Evolutionary conservation across 371 early-diverging fungal genomes (phyloP), one percentile per base, ranked within the genome.

Genomic region (Basidiobolus meristosporus): DNA sequence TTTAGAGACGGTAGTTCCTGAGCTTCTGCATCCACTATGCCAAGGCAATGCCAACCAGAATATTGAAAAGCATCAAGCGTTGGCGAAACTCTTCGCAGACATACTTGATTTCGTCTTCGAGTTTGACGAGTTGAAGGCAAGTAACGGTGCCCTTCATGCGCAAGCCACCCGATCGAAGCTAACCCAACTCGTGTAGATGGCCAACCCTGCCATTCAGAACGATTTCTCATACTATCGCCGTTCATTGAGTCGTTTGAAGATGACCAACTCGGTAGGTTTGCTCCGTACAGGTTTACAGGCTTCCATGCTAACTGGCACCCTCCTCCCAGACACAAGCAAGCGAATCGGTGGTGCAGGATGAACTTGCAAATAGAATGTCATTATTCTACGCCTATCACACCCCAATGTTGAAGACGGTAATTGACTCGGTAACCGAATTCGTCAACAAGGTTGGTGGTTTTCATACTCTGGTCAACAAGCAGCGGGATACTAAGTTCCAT

Each of bases 141-240:
- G 45, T 1, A 21, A 17, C 10, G 2, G 18, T 10, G 15, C 14
- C n/a, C 19, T 29, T n/a, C 32, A 18, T 3, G 26, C 26, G 26
- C 9, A 26, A 26, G 9, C 5, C 9, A 26, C 9, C 9, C 5
- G 9, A 3, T 5, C 9, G 5, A 26, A 26, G 9, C 26, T 26
- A 26, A 26, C 26, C 26, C 2, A 7, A 28, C 0, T 19, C 23
- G 16, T 44, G 30, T 62, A 88, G 88, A 83, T 86, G 82, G 65
- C 63, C 45, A 88, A 81, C 46, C 82, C 91, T 28, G 77, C 81
- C 44, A 74, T 91, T 42, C 91, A 90, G 54, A 95, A 95, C 62
- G 92, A 95, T 54, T 86, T 95, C 47, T 84, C 90, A 16, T 95
- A 87, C 52, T 95, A 95, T 60, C 79, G 92, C 31, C 75, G 95